These are phyloP conservation scores for Jatropha curcas DNA, from an alignment of 345 rosid species.

Conservation along the genomic window DNA sequence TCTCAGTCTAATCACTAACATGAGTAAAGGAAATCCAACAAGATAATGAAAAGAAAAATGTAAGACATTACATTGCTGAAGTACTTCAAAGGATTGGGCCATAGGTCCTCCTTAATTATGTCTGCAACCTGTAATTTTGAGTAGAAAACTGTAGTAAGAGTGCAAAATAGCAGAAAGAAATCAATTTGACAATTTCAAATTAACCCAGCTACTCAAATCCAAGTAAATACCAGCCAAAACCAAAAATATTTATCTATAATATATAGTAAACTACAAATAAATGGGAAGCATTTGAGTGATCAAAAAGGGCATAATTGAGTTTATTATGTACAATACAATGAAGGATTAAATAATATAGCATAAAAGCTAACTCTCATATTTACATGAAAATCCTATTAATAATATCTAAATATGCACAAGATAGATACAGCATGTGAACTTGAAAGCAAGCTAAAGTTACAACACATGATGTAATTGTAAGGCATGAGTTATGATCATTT, in stretches of 20 bases:
- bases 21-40: background rate
- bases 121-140: slow-evolving; percentile 22
- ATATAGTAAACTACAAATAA: no score
- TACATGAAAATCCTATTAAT: no score
- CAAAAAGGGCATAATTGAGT: no score
- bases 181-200: background rate
- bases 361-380: no score
- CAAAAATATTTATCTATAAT: background rate
- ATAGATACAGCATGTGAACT: no score
- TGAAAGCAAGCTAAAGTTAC: no score
- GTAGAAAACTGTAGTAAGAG: background rate
- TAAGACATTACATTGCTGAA: slow-evolving; percentile 19
- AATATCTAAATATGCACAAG: no score
- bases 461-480: no score
- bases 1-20: background rate
- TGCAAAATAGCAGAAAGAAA: background rate
- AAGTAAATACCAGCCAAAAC: background rate
- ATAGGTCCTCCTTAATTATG: slow-evolving; percentile 32
- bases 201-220: background rate
- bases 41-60: background rate
- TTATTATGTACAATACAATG: no score
- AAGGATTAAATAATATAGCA: no score
- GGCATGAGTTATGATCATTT: no score
- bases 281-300: no score
- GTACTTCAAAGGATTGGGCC: slow-evolving; percentile 33